phyloP scores from a whole-genome alignment of 257 asterid genomes.

The Paraleonurus japonicus region DNA sequence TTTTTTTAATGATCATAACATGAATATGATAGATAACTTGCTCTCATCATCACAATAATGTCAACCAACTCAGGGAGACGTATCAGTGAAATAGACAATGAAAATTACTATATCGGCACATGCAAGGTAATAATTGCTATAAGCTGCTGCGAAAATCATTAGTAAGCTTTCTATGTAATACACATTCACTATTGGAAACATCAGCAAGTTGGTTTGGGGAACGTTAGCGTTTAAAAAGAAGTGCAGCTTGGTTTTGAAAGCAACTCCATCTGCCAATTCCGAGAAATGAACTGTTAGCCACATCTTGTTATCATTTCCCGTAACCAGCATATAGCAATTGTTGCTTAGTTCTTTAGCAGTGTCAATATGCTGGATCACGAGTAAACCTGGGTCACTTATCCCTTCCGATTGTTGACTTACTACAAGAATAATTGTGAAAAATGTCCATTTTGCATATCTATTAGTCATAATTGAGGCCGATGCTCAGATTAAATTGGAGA shows the following conservation, averaged over 20 bases:
- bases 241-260: not conserved
- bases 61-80: not conserved
- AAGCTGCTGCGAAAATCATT: not conserved
- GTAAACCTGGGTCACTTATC: not conserved
- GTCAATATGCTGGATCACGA: not conserved
- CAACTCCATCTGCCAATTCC: not conserved
- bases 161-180: not conserved
- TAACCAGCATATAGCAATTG: not conserved
- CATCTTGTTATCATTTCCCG: not conserved
- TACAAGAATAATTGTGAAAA: not conserved
- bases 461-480: not conserved
- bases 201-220: not conserved
- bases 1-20: not conserved
- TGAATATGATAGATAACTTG: not conserved
- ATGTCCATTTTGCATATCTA: not conserved
- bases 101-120: not conserved
- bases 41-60: constrained; percentile 17
- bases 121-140: constrained; percentile 2
- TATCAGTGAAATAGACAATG: not conserved
- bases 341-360: not conserved
- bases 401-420: not conserved
- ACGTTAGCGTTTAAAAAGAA: not conserved
- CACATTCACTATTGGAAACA: not conserved
- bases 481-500: not conserved
- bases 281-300: not conserved